These are phyloP conservation scores for Kazachstania viticola DNA, from an alignment of 805 yeast genomes.

Conservation along the genomic window DNA sequence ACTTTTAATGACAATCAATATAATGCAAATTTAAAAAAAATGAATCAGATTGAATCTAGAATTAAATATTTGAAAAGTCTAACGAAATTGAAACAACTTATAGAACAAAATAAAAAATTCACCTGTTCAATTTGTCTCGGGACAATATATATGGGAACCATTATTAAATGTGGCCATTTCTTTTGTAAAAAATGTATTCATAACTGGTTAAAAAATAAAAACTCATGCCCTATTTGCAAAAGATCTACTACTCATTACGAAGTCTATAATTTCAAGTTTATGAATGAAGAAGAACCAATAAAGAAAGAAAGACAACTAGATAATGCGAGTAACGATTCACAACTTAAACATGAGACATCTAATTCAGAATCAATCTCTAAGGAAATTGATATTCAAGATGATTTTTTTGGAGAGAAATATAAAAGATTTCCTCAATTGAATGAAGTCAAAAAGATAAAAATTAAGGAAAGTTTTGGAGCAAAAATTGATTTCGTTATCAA, in stretches of 20 bases:
- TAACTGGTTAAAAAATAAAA: slow-evolving; percentile 53
- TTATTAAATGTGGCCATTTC: slow-evolving; percentile 86
- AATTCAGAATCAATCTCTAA: background rate
- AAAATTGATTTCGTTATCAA: slow-evolving; percentile 76
- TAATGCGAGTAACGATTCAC: background rate
- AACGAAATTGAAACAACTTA: slow-evolving; percentile 15
- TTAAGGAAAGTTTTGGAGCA: slow-evolving; percentile 57
- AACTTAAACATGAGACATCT: background rate
- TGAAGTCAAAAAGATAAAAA: slow-evolving; percentile 34
- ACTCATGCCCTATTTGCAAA: slow-evolving; percentile 77
- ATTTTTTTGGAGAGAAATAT: slow-evolving; percentile 11
- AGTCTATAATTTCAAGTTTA: slow-evolving; percentile 55
- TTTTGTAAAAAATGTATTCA: slow-evolving; percentile 74
- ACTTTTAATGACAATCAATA: slow-evolving; percentile 15
- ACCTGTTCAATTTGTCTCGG: slow-evolving; percentile 73
- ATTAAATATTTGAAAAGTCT: slow-evolving; percentile 40
- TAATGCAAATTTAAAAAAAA: slow-evolving; percentile 12
- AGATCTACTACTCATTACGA: slow-evolving; percentile 36
- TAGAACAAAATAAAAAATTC: slow-evolving; percentile 23
- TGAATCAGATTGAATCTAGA: slow-evolving; percentile 29
- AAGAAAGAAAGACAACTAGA: background rate
- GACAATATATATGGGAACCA: slow-evolving; percentile 58
- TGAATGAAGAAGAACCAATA: slow-evolving; percentile 9
- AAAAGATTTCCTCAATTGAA: slow-evolving; percentile 23
- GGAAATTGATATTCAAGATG: slow-evolving; percentile 10